Percentiles rank a stretch among this genome's conserved stretches.
Conservation (phyloP, 2,329 filamentous ascomycete species). For the Sphaceloma murrayae region DNA sequence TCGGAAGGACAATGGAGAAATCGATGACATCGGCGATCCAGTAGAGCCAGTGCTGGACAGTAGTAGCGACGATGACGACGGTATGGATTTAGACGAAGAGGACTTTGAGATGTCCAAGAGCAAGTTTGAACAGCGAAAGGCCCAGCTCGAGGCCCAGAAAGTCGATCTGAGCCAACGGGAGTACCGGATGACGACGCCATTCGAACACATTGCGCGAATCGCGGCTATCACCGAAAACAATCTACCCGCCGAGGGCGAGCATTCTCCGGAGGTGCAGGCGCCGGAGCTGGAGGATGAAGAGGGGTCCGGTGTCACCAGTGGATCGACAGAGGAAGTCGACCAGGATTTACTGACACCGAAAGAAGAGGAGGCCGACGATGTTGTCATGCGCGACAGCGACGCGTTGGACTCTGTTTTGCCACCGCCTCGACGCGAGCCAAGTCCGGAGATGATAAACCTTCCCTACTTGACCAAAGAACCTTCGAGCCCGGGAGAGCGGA, state of each 20-base stretch:
- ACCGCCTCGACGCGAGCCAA: conserved; percentile 29
- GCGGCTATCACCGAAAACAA: conserved; percentile 30
- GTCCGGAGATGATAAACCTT: conserved; percentile 34
- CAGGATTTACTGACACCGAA: conserved; percentile 27
- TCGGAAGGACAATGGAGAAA: conserved; percentile 23
- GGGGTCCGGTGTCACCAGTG: conserved; percentile 10
- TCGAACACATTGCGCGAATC: conserved; percentile 36
- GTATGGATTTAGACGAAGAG: conserved; percentile 38
- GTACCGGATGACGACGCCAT: conserved; percentile 35
- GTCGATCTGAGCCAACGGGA: conserved; percentile 35
- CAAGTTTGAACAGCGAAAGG: conserved; percentile 38
- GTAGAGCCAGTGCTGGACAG: conserved; percentile 14
- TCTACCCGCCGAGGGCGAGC: conserved; percentile 17
- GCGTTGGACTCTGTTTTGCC: conserved; percentile 18
- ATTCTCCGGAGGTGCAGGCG: conserved; percentile 8
- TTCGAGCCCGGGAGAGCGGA: conserved; percentile 32
- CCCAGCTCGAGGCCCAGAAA: conserved; percentile 35
- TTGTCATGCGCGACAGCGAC: conserved; percentile 19
- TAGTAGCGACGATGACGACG: conserved; percentile 37
- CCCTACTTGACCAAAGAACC: conserved; percentile 39
- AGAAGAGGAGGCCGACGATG: conserved; percentile 23
- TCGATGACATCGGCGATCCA: conserved; percentile 21
- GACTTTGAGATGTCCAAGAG: conserved; percentile 38
- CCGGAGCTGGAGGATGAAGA: conserved; percentile 15
- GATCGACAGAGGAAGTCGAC: conserved; percentile 4